Evolutionary conservation across 2,329 filamentous ascomycete genomes (phyloP).

Genomic region (Nigrospora sphaerica): DNA sequence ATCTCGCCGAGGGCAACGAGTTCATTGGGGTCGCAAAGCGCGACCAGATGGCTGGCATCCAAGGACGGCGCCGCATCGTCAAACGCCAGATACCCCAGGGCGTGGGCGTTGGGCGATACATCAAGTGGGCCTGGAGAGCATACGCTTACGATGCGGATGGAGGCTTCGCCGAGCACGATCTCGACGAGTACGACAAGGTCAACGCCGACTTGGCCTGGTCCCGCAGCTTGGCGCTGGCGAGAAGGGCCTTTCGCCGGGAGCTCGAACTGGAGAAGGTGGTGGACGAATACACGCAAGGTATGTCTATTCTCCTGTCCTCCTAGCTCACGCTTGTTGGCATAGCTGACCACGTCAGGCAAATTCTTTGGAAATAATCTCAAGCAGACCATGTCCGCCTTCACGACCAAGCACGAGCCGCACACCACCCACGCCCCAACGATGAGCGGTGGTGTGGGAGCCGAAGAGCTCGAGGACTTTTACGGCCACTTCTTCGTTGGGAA

Average conservation of each 20-base stretch:
- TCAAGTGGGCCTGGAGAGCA: constrained; percentile 28
- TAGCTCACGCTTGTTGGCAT: too few relatives aligned
- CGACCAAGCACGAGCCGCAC: constrained; percentile 56
- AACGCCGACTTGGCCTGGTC: constrained; percentile 62
- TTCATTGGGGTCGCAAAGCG: constrained; percentile 32
- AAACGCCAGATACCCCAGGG: constrained; percentile 26
- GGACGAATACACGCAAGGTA: constrained; percentile 57
- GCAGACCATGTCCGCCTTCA: constrained; percentile 53
- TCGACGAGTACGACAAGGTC: constrained; percentile 60
- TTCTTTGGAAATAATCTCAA: constrained; percentile 53
- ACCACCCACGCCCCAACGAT: constrained; percentile 62
- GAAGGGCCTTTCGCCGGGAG: constrained; percentile 55
- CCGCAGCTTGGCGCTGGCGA: constrained; percentile 52
- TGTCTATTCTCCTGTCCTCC: constrained; percentile 16
- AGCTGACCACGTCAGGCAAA: constrained; percentile 23
- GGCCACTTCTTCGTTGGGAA: constrained; percentile 54
- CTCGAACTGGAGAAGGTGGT: constrained; percentile 59
- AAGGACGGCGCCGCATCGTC: constrained; percentile 31
- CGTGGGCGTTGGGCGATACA: constrained; percentile 26
- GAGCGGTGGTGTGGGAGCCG: constrained; percentile 55
- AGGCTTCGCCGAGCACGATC: constrained; percentile 65
- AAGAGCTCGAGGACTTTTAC: constrained; percentile 56
- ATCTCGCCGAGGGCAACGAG: constrained; percentile 29
- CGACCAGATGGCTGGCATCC: constrained; percentile 35
- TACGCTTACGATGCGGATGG: constrained; percentile 41